Evolutionary conservation across 2,329 filamentous ascomycete species (phyloP).

Genomic region (Monilinia laxa): DNA sequence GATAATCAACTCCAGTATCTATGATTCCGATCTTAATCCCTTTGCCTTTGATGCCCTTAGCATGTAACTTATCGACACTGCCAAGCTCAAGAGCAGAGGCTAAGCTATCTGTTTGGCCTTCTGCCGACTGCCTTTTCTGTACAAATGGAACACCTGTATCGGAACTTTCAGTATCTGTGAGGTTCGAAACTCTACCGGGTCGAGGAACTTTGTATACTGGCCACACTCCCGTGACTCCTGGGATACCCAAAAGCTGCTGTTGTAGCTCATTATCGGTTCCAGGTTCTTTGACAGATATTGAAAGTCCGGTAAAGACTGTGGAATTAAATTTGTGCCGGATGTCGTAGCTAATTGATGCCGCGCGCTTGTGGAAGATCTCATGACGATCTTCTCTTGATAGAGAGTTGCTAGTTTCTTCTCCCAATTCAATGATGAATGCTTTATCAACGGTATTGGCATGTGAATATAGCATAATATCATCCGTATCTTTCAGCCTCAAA

Average conservation of each 20-base stretch:
- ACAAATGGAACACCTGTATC: background rate
- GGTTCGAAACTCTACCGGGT: background rate
- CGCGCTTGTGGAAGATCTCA: constrained; percentile 15
- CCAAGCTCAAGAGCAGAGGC: constrained; percentile 27
- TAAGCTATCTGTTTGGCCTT: background rate
- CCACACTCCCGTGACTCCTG: constrained; percentile 14
- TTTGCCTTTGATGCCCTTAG: constrained; percentile 47
- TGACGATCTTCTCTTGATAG: background rate
- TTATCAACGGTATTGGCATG: constrained; percentile 5
- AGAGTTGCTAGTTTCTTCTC: background rate
- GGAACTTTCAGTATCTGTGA: background rate
- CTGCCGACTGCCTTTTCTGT: constrained; percentile 7
- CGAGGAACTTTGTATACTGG: constrained; percentile 16
- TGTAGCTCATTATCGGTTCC: constrained; percentile 6
- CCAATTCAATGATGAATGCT: constrained; percentile 19
- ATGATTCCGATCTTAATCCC: constrained; percentile 46
- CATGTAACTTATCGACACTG: constrained; percentile 44
- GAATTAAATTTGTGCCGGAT: constrained; percentile 23
- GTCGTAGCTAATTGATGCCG: constrained; percentile 14
- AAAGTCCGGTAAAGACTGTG: constrained; percentile 15
- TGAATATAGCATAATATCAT: background rate
- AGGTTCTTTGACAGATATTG: constrained; percentile 7
- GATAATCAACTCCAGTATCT: constrained; percentile 54
- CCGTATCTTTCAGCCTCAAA: background rate
- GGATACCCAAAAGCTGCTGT: constrained; percentile 4